phyloP scores from a whole-genome alignment of 768 basidiomycete species.

The Dioszegia aurantiaca region DNA sequence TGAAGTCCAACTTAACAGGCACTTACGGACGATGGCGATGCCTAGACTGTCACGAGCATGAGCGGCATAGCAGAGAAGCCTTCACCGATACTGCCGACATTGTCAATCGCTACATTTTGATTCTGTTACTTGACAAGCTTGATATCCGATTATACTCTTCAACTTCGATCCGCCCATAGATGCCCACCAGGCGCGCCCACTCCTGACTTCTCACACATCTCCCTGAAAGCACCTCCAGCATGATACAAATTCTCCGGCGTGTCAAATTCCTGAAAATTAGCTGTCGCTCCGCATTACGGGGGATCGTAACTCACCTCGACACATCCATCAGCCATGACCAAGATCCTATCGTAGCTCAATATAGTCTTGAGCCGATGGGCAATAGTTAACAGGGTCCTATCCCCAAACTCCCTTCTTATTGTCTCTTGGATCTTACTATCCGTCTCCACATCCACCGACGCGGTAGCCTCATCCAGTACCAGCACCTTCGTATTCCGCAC shows the following conservation, averaged over 20 bases:
- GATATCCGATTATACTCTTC: background rate
- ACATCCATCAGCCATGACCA: slow-evolving; percentile 76
- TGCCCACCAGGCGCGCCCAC: slow-evolving; percentile 6
- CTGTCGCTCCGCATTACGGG: slow-evolving; percentile 18
- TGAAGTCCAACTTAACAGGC: too few relatives aligned
- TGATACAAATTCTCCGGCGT: slow-evolving; percentile 68
- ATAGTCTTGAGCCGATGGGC: slow-evolving; percentile 85
- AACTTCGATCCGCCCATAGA: slow-evolving; percentile 6
- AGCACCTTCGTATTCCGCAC: slow-evolving; percentile 69
- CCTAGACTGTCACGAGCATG: too few relatives aligned
- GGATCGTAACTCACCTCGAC: slow-evolving; percentile 64
- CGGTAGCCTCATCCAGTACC: slow-evolving; percentile 84
- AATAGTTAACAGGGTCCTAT: slow-evolving; percentile 82
- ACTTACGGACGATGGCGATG: too few relatives aligned
- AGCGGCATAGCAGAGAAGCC: too few relatives aligned
- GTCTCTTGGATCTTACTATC: slow-evolving; percentile 89
- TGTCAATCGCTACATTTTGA: too few relatives aligned
- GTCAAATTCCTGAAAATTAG: slow-evolving; percentile 63
- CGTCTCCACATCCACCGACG: slow-evolving; percentile 85
- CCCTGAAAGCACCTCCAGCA: slow-evolving; percentile 68
- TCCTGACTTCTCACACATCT: slow-evolving; percentile 81
- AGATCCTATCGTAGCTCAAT: slow-evolving; percentile 80
- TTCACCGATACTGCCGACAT: too few relatives aligned
- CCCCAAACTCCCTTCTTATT: slow-evolving; percentile 77
- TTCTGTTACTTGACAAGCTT: too few relatives aligned